Percentiles rank a stretch among this genome's conserved stretches.
Conservation (phyloP, 768 basidiomycete species). For the Postia placenta region DNA sequence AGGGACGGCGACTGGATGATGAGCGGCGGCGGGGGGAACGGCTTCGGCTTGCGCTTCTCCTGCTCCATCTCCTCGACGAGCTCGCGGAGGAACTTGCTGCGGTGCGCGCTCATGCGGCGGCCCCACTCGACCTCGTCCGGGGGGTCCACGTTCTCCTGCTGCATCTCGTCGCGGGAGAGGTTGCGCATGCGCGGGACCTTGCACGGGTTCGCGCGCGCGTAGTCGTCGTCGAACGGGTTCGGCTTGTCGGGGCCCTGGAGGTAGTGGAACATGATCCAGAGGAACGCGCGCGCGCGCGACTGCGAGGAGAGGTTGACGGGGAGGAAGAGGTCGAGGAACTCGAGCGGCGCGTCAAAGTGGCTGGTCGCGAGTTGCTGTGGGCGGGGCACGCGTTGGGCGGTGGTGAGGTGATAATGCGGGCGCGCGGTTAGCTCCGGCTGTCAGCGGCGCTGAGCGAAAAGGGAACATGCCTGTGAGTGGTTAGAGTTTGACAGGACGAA, state of each 20-base stretch:
- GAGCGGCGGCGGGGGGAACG: constrained; percentile 18
- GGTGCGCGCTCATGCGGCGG: constrained; percentile 59
- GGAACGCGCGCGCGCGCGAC: constrained; percentile 72
- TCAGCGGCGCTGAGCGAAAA: neutral
- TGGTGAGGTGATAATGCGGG: no score
- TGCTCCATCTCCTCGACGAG: constrained; percentile 45
- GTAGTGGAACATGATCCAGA: constrained; percentile 82
- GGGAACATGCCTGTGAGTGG: constrained; percentile 49
- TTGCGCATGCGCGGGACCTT: constrained; percentile 59
- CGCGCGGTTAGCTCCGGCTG: constrained; percentile 1
- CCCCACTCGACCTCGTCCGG: constrained; percentile 77
- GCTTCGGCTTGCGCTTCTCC: constrained; percentile 38
- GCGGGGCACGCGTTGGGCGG: no score
- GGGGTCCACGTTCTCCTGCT: constrained; percentile 72
- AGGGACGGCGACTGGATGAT: constrained; percentile 13
- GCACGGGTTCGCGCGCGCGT: constrained; percentile 47
- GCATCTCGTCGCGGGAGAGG: constrained; percentile 48
- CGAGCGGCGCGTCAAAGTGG: constrained; percentile 71
- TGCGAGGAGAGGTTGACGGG: constrained; percentile 66
- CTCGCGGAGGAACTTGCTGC: constrained; percentile 66
- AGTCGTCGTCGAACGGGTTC: constrained; percentile 76
- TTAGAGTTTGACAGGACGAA: constrained; percentile 74
- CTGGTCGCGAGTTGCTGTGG: constrained; percentile 37
- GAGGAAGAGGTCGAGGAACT: constrained; percentile 82
- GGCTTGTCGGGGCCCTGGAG: constrained; percentile 55